A percentile compares a stretch with the other conserved stretches of the same genome.
phyloP scores from a whole-genome alignment of 345 rosid species.

The Erucastrum elatum region DNA sequence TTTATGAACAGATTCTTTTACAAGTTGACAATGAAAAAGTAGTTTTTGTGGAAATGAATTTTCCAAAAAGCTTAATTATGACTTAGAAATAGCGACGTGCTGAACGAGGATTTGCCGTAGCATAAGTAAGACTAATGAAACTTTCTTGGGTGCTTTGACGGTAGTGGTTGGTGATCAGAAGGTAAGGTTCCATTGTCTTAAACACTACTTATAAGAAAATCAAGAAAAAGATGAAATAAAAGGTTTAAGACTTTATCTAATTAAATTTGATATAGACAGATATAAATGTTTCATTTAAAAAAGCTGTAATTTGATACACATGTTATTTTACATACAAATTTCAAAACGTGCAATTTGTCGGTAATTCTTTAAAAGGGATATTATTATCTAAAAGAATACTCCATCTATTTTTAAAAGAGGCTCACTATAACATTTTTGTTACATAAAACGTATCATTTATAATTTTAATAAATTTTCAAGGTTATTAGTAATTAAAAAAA shows the following conservation, averaged over 20 bases:
- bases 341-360: neutral
- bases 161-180: conserved; percentile 35
- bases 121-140: conserved; percentile 22
- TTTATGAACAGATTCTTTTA: conserved; percentile 6
- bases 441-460: too few relatives aligned
- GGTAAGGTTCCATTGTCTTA: conserved; percentile 22
- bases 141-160: conserved; percentile 36
- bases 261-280: neutral
- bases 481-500: neutral
- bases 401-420: too few relatives aligned
- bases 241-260: neutral
- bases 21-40: neutral
- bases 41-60: neutral
- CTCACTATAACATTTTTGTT: too few relatives aligned
- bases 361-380: neutral
- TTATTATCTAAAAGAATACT: neutral
- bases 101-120: conserved; percentile 4
- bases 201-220: neutral
- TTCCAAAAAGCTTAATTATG: conserved; percentile 24
- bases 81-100: conserved; percentile 19
- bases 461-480: too few relatives aligned
- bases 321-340: too few relatives aligned
- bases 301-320: neutral
- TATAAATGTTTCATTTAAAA: neutral
- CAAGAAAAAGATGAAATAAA: neutral